Conservation (phyloP, 1,284 basidiomycete species). For the Cryptococcus amylolentus region DNA sequence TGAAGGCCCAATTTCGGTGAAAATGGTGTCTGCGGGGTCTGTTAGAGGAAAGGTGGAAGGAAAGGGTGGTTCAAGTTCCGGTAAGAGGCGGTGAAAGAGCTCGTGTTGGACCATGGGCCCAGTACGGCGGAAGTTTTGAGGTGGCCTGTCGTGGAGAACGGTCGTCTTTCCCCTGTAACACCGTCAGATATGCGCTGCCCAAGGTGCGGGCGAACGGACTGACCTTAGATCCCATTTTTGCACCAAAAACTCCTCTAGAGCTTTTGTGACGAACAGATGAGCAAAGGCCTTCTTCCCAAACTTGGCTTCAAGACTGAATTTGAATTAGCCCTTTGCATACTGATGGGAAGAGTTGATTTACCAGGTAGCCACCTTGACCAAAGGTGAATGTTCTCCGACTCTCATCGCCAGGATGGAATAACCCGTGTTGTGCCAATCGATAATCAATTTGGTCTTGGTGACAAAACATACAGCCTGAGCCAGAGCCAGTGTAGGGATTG, state of each 20-base stretch:
- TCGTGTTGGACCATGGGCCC: slow-evolving; percentile 68
- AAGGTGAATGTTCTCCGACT: slow-evolving; percentile 62
- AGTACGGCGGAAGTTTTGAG: slow-evolving; percentile 69
- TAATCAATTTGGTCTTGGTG: slow-evolving; percentile 77
- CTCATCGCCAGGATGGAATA: slow-evolving; percentile 87
- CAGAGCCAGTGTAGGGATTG: slow-evolving; percentile 85
- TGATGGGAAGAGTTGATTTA: slow-evolving; percentile 41
- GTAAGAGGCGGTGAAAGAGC: slow-evolving; percentile 59
- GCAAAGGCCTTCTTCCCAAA: slow-evolving; percentile 79
- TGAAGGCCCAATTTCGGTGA: slow-evolving; percentile 20
- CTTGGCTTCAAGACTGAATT: slow-evolving; percentile 67
- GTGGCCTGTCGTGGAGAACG: slow-evolving; percentile 84
- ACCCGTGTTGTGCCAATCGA: slow-evolving; percentile 99
- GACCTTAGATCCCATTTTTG: slow-evolving; percentile 74
- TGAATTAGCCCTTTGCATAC: neutral
- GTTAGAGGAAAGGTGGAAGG: slow-evolving; percentile 44
- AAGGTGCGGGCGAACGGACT: slow-evolving; percentile 42
- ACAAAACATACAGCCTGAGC: slow-evolving; percentile 70
- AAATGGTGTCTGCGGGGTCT: slow-evolving; percentile 21
- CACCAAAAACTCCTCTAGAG: slow-evolving; percentile 71
- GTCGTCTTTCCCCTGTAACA: slow-evolving; percentile 64
- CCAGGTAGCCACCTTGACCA: slow-evolving; percentile 73
- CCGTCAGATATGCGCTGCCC: neutral
- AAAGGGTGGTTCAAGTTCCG: slow-evolving; percentile 27
- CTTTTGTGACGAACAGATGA: slow-evolving; percentile 89